Conservation (phyloP, 148 eudicot species). For the Vaccinium corymbosum region DNA sequence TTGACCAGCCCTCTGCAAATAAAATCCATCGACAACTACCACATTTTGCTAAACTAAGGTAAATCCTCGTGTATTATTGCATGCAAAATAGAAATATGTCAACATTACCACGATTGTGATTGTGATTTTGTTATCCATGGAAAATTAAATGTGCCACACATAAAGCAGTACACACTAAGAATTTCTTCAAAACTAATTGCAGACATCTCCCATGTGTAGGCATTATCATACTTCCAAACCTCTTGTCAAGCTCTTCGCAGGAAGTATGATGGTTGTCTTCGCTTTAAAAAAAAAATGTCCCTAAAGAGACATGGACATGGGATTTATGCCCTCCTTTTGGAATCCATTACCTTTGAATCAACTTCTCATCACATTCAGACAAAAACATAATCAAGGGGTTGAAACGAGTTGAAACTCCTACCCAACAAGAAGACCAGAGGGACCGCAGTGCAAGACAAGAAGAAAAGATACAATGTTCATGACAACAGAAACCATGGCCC, state of each 20-base stretch:
- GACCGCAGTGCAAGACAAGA: not conserved
- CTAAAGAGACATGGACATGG: not conserved
- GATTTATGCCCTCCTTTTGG: not conserved
- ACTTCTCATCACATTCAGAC: not conserved
- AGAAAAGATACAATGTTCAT: not conserved
- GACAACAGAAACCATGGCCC: not conserved
- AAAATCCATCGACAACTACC: not conserved
- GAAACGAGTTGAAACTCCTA: not conserved
- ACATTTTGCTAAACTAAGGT: not conserved
- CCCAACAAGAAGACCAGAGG: not conserved
- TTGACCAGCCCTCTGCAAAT: not conserved
- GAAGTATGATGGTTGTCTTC: not conserved
- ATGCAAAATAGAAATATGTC: not conserved
- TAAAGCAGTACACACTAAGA: not conserved
- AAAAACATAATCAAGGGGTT: not conserved
- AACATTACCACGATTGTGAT: not conserved
- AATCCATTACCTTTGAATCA: not conserved
- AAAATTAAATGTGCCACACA: not conserved
- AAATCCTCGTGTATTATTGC: not conserved
- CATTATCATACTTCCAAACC: not conserved
- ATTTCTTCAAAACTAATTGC: not conserved
- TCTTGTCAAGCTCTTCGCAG: not conserved
- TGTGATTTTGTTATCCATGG: not conserved
- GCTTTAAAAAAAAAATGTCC: not conserved
- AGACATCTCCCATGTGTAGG: not conserved